Evolutionary conservation across 768 basidiomycete species (phyloP).

Genomic region (Panaeolus cyanescens): DNA sequence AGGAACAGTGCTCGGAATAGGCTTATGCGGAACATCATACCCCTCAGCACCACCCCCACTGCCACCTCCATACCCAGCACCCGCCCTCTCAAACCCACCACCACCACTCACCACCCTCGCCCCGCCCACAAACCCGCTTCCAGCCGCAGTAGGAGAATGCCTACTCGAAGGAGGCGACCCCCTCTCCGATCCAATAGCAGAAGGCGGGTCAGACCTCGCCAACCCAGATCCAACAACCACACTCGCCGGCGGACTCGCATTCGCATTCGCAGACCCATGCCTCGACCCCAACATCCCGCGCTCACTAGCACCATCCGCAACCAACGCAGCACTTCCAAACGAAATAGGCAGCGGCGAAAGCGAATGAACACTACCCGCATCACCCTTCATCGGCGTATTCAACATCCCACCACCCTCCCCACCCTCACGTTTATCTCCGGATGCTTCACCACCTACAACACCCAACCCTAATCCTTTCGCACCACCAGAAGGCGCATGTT

Average conservation of each 20-base stretch:
- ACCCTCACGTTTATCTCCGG: too few relatives aligned
- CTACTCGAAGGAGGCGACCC: slow-evolving; percentile 7
- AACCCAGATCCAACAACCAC: neutral
- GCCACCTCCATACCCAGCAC: too few relatives aligned
- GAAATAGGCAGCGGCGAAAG: neutral
- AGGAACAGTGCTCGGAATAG: slow-evolving; percentile 33
- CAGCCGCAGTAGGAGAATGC: slow-evolving; percentile 12
- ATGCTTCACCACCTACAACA: too few relatives aligned
- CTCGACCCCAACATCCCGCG: too few relatives aligned
- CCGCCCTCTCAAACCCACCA: too few relatives aligned
- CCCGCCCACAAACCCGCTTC: too few relatives aligned
- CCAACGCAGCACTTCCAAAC: neutral
- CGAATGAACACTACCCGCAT: neutral
- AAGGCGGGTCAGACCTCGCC: neutral
- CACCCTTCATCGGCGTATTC: neutral
- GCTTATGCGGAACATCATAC: slow-evolving; percentile 25
- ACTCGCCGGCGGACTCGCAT: neutral
- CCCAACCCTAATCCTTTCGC: neutral
- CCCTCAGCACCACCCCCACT: too few relatives aligned
- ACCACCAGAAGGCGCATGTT: neutral
- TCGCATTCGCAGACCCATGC: neutral
- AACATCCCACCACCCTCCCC: neutral
- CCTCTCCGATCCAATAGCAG: slow-evolving; percentile 4
- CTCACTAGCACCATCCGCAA: too few relatives aligned
- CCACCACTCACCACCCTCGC: too few relatives aligned